Conservation (phyloP, 352 stramenopile genomes). For the Phytophthora quininea region DNA sequence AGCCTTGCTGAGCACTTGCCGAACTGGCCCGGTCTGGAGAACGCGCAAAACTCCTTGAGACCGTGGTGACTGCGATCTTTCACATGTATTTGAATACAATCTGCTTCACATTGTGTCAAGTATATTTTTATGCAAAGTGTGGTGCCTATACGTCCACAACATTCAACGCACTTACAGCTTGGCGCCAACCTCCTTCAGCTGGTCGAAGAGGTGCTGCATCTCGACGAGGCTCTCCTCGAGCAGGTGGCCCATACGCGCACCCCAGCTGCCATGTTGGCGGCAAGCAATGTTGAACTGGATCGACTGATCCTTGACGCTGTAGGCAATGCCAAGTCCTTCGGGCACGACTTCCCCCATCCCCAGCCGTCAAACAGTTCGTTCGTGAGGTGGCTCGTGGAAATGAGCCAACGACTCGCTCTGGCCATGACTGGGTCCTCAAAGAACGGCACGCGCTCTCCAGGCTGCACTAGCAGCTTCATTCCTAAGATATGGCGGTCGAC, state of each 20-base stretch:
- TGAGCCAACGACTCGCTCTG: constrained; percentile 72
- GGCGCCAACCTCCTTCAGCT: constrained; percentile 31
- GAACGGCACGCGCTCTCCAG: constrained; percentile 60
- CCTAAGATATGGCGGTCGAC: constrained; percentile 96
- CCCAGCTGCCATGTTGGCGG: constrained; percentile 56
- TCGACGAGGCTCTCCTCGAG: constrained; percentile 80
- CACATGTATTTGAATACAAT: not conserved
- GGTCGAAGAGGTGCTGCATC: constrained; percentile 74
- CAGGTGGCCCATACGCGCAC: constrained; percentile 67
- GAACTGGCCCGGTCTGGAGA: constrained; percentile 68
- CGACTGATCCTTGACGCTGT: constrained; percentile 82
- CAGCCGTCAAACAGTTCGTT: constrained; percentile 86
- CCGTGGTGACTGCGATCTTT: not conserved
- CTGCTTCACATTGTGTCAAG: not conserved
- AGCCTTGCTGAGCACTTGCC: constrained; percentile 54
- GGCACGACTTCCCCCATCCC: constrained; percentile 86
- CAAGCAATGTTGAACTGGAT: constrained; percentile 88
- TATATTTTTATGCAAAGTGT: too few species aligned
- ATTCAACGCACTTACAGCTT: constrained; percentile 37
- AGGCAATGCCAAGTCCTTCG: constrained; percentile 79
- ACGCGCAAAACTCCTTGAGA: not conserved
- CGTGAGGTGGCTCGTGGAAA: constrained; percentile 83
- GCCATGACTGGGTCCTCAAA: constrained; percentile 77
- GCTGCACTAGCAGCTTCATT: constrained; percentile 69
- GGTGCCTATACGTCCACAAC: too few species aligned